Base-by-base conservation (phyloP, 495 filamentous ascomycete genomes). In the Lasiosphaeris hirsuta region DNA sequence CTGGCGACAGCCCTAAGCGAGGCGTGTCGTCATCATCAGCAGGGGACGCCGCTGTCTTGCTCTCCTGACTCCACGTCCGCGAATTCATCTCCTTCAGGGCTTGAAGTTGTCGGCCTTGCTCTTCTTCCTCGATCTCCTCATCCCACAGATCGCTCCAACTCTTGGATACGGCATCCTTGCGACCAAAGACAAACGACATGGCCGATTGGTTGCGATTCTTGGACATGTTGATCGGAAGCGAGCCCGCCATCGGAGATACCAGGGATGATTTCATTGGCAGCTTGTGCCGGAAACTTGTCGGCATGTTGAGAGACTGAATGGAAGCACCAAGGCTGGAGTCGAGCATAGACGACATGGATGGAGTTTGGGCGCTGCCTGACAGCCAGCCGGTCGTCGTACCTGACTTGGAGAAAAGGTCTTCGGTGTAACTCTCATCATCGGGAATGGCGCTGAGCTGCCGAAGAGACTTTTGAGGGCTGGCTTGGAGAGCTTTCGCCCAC, bases 141-240 rank as follows among this genome's bases (percentile, higher is more conserved):
- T 96, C 92, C 86, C 89, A 97, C 61, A 97, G 79, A 72, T 97
- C 92, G 63, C 90, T 94, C 92, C 92, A 97, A 79, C 92, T 97
- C 84, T 97, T 96, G 30, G 92, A 94, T 10, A 92, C 88, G 15
- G 82, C 74, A 3, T 87, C 82, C 60, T 81, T 81, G 67, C 88
- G 86, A 23, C 89, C 89, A 67, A 94, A 93, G 17, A 93, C 82
- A 60, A 86, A 80, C 4, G 89, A 84, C 76, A 95, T 82, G 30
- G 84, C 83, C 4, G 85, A 82, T 47, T 84, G 73, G 37, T 78
- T 80, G 55, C 83, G 84, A 4, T 72, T 71, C 62, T 82, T 81
- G 41, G 85, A 79, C 78, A 84, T 79, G 63, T 80, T 84, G 60
- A 85, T 88, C 44, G 92, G 91, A 51, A 95, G 76, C 18, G 92